Conservation (phyloP, 2,329 filamentous ascomycete genomes). For the Alternaria triticimaculans region DNA sequence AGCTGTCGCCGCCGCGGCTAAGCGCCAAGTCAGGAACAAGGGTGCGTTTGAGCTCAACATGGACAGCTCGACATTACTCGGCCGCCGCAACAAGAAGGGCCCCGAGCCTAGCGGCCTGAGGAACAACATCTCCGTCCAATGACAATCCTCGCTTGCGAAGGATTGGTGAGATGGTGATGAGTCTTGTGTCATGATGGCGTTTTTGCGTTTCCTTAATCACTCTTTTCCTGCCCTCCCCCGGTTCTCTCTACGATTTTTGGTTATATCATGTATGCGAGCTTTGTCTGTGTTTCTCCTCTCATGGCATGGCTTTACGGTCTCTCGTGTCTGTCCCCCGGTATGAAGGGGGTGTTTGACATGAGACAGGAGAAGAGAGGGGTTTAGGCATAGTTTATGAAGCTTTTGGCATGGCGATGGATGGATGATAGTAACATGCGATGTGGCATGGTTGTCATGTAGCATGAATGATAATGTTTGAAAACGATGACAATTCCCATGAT, state of each 20-base stretch:
- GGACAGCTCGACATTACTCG: slow-evolving; percentile 87
- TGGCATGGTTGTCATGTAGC: background rate
- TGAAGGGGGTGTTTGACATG: background rate
- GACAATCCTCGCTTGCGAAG: slow-evolving; percentile 36
- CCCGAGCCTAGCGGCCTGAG: slow-evolving; percentile 54
- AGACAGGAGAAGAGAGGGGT: background rate
- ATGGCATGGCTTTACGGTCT: slow-evolving; percentile 21
- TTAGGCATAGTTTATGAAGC: background rate
- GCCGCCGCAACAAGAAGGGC: slow-evolving; percentile 66
- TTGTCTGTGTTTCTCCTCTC: slow-evolving; percentile 9
- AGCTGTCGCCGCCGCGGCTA: slow-evolving; percentile 81
- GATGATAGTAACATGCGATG: background rate
- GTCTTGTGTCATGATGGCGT: slow-evolving; percentile 26
- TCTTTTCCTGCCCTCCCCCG: slow-evolving; percentile 6
- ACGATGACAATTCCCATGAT: background rate
- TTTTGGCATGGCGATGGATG: slow-evolving; percentile 1
- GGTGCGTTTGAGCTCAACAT: slow-evolving; percentile 91
- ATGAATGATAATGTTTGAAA: slow-evolving; percentile 12
- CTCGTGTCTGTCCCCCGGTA: slow-evolving; percentile 6
- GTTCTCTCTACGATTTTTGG: slow-evolving; percentile 3
- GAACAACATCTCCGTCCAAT: slow-evolving; percentile 49
- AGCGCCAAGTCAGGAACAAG: slow-evolving; percentile 78
- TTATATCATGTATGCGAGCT: slow-evolving; percentile 12
- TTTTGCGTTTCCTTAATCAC: slow-evolving; percentile 18
- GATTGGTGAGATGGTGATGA: slow-evolving; percentile 35